Base-by-base conservation (phyloP, 2,329 filamentous ascomycete species). In the Nothophaeocryptopus gaeumannii region DNA sequence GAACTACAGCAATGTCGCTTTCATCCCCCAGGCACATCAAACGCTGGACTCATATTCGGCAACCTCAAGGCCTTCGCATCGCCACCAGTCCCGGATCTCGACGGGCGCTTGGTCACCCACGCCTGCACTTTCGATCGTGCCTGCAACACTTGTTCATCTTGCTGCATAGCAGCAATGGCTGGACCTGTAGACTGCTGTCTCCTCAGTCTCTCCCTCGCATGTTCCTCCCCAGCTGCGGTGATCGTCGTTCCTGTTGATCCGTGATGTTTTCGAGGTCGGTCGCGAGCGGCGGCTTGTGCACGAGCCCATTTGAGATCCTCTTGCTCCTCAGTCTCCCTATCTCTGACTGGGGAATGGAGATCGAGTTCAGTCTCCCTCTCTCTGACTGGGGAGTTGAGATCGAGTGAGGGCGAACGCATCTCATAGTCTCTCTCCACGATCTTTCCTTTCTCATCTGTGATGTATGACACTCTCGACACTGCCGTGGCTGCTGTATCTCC, bases 31-130 rank as follows among this genome's bases (percentile, higher is more conserved):
- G 12, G 12, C 33, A 13, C 36, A 16, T 13, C 12, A 8, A 39
- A 5, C 10, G 5, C 20, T 8, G 36, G 36, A 39, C 36, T 39
- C 36, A 39, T 39, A 39, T 39, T 39, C 10, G 36, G 36, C 14
- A 39, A 9, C 4, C 14, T 16, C 36, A 15, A 15, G 5, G 14
- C 36, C 36, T 13, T 16, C 10, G 14, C 30, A 35, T n/a, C 32
- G 2, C 9, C 31, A 4, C 20, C 20, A 26, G n/a, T n/a, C n/a
- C 20, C 7, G 20, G 20, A 7, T 14, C 38, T 43, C 33, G 10
- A 15, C 13, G 35, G 47, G 26, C 47, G 39, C 15, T 50, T 50
- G 39, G 33, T 50, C 11, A 45, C 40, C 34, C 33, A 50, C 13
- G 35, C 35, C 35, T 34, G 35, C 12, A 50, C 47, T 35, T 50